Evolutionary conservation across 306 rosid species (phyloP).

Genomic region (Canavalia ensiformis): DNA sequence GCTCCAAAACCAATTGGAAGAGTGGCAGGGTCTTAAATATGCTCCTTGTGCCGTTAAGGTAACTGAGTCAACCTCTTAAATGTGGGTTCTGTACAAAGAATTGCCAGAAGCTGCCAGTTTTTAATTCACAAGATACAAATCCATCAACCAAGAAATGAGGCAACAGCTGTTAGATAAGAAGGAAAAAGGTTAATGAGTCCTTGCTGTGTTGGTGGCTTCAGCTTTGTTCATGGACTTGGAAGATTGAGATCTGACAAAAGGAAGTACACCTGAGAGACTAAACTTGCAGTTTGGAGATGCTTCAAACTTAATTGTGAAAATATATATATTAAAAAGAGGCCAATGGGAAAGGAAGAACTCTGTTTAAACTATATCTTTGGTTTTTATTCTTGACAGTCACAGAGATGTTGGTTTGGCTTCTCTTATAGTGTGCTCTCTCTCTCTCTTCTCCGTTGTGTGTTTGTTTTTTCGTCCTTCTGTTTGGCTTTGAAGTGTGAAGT

Average conservation of each 20-base stretch:
- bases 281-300: constrained; percentile 28
- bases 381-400: constrained; percentile 35
- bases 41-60: constrained; percentile 18
- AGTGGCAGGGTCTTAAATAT: constrained; percentile 39
- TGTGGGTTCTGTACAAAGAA: constrained; percentile 48
- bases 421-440: constrained; percentile 25
- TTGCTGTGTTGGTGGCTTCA: not conserved
- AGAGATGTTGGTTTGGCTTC: constrained; percentile 41
- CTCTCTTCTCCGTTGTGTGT: not conserved
- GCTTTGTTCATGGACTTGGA: constrained; percentile 47
- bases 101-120: constrained; percentile 41
- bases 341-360: constrained; percentile 19
- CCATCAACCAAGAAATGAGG: not conserved
- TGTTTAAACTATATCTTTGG: constrained; percentile 7
- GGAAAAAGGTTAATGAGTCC: not conserved
- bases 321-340: not conserved
- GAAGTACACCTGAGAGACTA: constrained; percentile 43
- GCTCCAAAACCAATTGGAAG: constrained; percentile 24
- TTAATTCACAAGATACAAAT: constrained; percentile 38
- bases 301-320: not conserved
- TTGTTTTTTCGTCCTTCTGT: not conserved
- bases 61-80: constrained; percentile 40
- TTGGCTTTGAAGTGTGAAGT: not conserved
- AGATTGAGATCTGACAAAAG: constrained; percentile 62
- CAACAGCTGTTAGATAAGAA: constrained; percentile 7